Percentiles rank a stretch among this genome's conserved stretches.
Evolutionary conservation across 208 protist genomes (phyloP).

Genomic region (Leishmania tarentolae): DNA sequence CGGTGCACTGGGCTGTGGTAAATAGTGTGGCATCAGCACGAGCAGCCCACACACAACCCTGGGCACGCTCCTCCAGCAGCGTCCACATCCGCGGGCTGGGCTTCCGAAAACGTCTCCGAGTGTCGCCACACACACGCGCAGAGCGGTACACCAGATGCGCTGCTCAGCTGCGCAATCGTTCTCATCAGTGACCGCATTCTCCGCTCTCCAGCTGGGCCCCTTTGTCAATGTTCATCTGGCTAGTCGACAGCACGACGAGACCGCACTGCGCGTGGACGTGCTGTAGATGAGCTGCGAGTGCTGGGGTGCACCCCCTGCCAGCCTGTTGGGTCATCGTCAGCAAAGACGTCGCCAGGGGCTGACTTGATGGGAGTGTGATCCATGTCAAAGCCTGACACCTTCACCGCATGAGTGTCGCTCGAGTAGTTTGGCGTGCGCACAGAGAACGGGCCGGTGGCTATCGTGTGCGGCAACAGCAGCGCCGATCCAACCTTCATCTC

Average conservation of each 20-base stretch:
- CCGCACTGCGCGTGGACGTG: conserved; percentile 63
- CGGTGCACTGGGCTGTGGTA: conserved; percentile 21
- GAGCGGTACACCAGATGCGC: conserved; percentile 60
- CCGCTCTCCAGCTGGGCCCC: conserved; percentile 41
- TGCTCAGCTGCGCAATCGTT: conserved; percentile 53
- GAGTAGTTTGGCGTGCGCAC: background rate
- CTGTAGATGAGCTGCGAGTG: conserved; percentile 49
- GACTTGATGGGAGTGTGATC: conserved; percentile 79
- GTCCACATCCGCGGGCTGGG: conserved; percentile 88
- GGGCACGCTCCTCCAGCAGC: conserved; percentile 55
- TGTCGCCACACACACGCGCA: conserved; percentile 74
- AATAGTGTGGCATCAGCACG: background rate
- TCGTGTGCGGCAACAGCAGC: conserved; percentile 38
- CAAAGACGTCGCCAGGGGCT: conserved; percentile 55
- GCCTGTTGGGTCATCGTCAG: conserved; percentile 58
- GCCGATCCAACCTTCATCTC: conserved; percentile 30
- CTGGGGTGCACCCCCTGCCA: conserved; percentile 66
- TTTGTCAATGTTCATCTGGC: conserved; percentile 90
- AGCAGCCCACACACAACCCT: conserved; percentile 14
- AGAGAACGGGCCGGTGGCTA: conserved; percentile 13
- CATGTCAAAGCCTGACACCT: conserved; percentile 78
- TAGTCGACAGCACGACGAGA: conserved; percentile 91
- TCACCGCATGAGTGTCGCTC: conserved; percentile 14
- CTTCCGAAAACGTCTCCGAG: conserved; percentile 88
- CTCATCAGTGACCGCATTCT: conserved; percentile 50